Conservation (phyloP, 495 filamentous ascomycete genomes). For the Penicillium arizonense region DNA sequence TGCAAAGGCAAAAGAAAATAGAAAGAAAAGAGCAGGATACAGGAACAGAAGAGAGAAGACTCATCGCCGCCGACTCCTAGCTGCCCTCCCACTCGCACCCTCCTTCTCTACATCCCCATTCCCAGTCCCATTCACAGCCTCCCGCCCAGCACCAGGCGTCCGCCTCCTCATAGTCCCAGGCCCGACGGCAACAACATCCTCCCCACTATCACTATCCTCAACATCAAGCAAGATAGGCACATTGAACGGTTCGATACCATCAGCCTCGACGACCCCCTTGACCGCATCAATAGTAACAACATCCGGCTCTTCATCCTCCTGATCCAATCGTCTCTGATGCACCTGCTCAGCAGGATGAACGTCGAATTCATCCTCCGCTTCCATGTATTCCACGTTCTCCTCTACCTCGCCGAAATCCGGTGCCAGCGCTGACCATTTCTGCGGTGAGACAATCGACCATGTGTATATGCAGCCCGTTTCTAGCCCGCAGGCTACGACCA, state of each 20-base stretch:
- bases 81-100: background rate
- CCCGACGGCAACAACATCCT: conserved; percentile 83
- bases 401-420: conserved; percentile 97
- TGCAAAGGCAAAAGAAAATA: background rate
- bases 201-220: conserved; percentile 72
- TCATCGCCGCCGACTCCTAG: conserved; percentile 2
- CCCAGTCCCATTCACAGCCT: conserved; percentile 32
- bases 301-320: conserved; percentile 88
- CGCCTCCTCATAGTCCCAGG: conserved; percentile 80
- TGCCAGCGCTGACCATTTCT: conserved; percentile 94
- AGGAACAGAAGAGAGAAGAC: background rate
- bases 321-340: conserved; percentile 81
- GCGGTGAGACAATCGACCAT: conserved; percentile 88
- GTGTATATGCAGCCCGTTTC: conserved; percentile 87
- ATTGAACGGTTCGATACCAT: conserved; percentile 63
- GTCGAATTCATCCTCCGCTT: conserved; percentile 96
- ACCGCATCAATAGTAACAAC: conserved; percentile 72
- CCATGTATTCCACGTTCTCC: conserved; percentile 95
- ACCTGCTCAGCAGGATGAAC: conserved; percentile 95
- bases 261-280: conserved; percentile 46
- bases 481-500: conserved; percentile 85
- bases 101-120: conserved; percentile 6
- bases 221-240: conserved; percentile 89
- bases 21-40: background rate
- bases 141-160: conserved; percentile 58